Conservation (phyloP, 192 early-diverging fungal genomes). For the Umbelopsis sp. region DNA sequence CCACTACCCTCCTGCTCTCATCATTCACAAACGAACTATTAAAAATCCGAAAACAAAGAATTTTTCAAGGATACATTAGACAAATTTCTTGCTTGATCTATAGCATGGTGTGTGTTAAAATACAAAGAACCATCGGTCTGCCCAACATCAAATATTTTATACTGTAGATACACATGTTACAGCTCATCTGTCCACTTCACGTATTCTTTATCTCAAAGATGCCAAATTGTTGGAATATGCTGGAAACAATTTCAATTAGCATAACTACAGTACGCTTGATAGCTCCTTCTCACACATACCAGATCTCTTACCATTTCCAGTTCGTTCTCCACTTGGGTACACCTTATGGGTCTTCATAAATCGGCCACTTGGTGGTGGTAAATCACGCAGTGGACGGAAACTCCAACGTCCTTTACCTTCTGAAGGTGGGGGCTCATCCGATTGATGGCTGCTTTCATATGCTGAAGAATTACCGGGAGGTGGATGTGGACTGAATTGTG, state of each 20-base stretch:
- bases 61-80: too few species aligned
- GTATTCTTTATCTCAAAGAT: background rate
- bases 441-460: background rate
- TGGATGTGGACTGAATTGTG: background rate
- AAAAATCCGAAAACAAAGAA: too few species aligned
- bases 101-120: too few species aligned
- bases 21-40: too few species aligned
- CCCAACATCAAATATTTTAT: too few species aligned
- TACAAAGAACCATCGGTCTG: too few species aligned
- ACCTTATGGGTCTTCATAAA: background rate
- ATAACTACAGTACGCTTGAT: too few species aligned
- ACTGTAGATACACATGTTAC: too few species aligned
- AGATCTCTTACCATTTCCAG: conserved; percentile 26
- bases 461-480: background rate
- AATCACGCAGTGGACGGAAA: conserved; percentile 21
- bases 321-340: conserved; percentile 28
- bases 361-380: conserved; percentile 20
- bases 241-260: too few species aligned
- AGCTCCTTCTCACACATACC: background rate
- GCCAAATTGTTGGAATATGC: background rate
- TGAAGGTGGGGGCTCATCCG: background rate
- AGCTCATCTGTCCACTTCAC: background rate
- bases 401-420: conserved; percentile 29
- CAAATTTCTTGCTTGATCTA: too few species aligned
- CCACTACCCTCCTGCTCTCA: too few species aligned